Conservation (phyloP, 306 rosid genomes). For the Clitoria ternatea region DNA sequence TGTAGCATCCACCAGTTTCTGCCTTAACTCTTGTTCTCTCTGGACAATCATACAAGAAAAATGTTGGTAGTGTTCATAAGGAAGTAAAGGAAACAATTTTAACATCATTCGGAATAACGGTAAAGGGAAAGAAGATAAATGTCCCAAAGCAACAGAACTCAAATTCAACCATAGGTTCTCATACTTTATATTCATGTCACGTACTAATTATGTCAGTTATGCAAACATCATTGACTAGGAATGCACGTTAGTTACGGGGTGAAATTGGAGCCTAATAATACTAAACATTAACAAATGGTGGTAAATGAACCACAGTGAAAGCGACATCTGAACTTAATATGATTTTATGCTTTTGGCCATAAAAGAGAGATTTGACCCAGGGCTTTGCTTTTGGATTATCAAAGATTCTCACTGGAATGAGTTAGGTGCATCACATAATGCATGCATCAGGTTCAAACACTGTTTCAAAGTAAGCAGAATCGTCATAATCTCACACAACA, state of each 20-base stretch:
- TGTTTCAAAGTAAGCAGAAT: constrained; percentile 15
- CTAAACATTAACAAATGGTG: background rate
- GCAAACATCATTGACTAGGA: background rate
- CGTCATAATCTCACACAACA: background rate
- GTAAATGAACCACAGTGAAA: background rate
- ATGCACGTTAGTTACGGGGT: background rate
- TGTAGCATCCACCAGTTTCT: constrained; percentile 42
- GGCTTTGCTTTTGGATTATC: background rate
- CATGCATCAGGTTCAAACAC: background rate
- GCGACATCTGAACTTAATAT: background rate
- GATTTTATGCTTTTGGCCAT: background rate
- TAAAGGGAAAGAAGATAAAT: no score
- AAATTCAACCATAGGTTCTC: no score
- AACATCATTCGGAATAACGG: no score
- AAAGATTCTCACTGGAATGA: background rate
- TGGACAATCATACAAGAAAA: constrained; percentile 29
- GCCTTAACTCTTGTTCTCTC: constrained; percentile 53
- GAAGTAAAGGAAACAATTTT: background rate
- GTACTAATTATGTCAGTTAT: no score
- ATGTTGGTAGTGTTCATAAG: background rate
- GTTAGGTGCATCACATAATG: background rate
- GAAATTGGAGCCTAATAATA: background rate
- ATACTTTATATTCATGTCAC: no score
- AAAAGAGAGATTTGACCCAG: background rate
- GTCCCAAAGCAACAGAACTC: no score